phyloP scores from a whole-genome alignment of 352 stramenopile genomes.

The Phytophthora sp. region DNA sequence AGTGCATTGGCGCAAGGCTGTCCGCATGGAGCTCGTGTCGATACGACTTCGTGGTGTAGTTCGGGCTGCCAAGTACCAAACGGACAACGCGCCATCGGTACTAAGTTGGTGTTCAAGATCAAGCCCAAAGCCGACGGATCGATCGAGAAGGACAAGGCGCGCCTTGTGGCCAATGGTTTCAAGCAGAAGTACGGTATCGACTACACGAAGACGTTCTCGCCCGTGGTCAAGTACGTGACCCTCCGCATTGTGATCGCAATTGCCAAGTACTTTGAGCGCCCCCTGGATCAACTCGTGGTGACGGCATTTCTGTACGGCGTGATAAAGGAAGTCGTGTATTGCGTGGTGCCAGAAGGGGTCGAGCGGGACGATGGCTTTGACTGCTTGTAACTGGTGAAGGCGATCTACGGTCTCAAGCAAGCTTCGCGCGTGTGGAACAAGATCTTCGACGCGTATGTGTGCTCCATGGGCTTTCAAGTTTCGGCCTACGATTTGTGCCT shows the following conservation, averaged over 20 bases:
- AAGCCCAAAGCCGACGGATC: slow-evolving; percentile 43
- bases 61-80: slow-evolving; percentile 12
- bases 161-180: slow-evolving; percentile 12
- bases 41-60: slow-evolving; percentile 27
- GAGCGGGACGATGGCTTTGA: not conserved
- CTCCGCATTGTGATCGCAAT: slow-evolving; percentile 6
- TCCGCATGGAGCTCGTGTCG: slow-evolving; percentile 16
- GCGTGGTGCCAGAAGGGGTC: not conserved
- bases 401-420: slow-evolving; percentile 18
- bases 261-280: not conserved
- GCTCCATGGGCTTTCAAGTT: not conserved
- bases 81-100: slow-evolving; percentile 14
- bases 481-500: not conserved
- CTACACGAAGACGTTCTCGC: slow-evolving; percentile 5
- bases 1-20: slow-evolving; percentile 27
- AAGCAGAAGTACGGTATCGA: slow-evolving; percentile 16
- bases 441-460: slow-evolving; percentile 7
- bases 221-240: slow-evolving; percentile 2
- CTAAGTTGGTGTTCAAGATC: slow-evolving; percentile 51
- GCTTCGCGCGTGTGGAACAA: slow-evolving; percentile 19
- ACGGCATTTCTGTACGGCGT: slow-evolving; percentile 13
- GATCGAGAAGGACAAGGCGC: slow-evolving; percentile 41
- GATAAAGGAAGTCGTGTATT: slow-evolving; percentile 18
- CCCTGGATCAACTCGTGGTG: slow-evolving; percentile 19
- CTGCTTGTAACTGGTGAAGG: slow-evolving; percentile 13